phyloP scores from a whole-genome alignment of 2,329 filamentous ascomycete genomes.

The Aureobasidium sp. region DNA sequence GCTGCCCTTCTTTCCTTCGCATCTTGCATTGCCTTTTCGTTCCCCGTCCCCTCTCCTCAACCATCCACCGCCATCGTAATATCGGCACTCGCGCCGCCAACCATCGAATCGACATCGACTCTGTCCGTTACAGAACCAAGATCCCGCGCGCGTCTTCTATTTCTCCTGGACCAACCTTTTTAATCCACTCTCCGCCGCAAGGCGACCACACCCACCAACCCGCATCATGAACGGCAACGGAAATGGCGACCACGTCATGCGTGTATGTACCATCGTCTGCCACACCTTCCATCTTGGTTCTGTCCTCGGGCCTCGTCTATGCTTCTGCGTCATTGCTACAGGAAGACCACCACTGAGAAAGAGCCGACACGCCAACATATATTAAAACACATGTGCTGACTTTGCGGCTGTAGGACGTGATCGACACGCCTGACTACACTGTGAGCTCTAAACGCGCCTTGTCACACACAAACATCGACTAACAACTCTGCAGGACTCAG shows the following conservation, averaged over 20 bases:
- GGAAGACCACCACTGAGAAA: background rate
- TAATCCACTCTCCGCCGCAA: conserved; percentile 10
- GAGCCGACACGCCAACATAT: background rate
- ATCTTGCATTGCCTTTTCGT: conserved; percentile 1
- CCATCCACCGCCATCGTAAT: background rate
- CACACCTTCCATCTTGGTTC: background rate
- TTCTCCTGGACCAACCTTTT: conserved; percentile 9
- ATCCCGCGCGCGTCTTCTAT: background rate
- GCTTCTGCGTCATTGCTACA: background rate
- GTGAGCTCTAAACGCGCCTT: conserved; percentile 1
- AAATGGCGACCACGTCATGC: conserved; percentile 16
- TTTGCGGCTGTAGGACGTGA: conserved; percentile 29
- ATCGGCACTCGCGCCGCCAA: background rate
- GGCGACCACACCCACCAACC: conserved; percentile 1
- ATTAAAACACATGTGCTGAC: background rate
- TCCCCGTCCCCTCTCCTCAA: background rate
- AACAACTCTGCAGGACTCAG: conserved; percentile 41
- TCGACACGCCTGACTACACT: conserved; percentile 57
- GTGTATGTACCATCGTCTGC: background rate
- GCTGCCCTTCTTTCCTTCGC: conserved; percentile 3
- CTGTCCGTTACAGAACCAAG: conserved; percentile 4
- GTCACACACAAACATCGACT: background rate
- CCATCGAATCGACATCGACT: background rate
- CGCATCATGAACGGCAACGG: conserved; percentile 18
- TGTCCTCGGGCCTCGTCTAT: background rate